Percentiles rank a stretch among this genome's conserved stretches.
Evolutionary conservation across 768 basidiomycete genomes (phyloP).

Genomic region (Boletellus ananiceps): DNA sequence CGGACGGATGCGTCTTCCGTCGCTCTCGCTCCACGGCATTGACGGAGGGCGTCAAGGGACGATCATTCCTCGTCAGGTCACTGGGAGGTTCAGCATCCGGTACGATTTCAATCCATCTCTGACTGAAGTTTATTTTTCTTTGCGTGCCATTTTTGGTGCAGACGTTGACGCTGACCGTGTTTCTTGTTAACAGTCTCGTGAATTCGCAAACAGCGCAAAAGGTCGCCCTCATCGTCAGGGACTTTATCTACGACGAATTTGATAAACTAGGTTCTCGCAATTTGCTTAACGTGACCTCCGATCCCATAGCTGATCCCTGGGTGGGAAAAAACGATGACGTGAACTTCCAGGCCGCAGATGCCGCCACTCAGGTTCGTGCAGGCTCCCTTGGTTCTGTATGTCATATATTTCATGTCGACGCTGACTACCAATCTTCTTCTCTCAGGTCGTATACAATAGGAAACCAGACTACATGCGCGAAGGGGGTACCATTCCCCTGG

Average conservation of each 20-base stretch:
- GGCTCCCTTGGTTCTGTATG: too few relatives aligned
- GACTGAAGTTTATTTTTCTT: neutral
- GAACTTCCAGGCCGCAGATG: slow-evolving; percentile 82
- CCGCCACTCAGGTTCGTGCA: slow-evolving; percentile 43
- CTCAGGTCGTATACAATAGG: too few relatives aligned
- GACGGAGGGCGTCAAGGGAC: slow-evolving; percentile 57
- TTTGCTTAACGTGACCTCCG: slow-evolving; percentile 56
- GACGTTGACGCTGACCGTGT: neutral
- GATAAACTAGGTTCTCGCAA: slow-evolving; percentile 78
- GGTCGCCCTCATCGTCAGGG: slow-evolving; percentile 59
- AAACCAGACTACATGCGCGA: slow-evolving; percentile 60
- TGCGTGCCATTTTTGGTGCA: neutral
- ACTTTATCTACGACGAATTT: slow-evolving; percentile 71
- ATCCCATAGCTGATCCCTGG: slow-evolving; percentile 83
- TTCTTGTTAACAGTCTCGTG: slow-evolving; percentile 46
- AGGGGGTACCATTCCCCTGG: slow-evolving; percentile 86
- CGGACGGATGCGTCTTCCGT: slow-evolving; percentile 60
- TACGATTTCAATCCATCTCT: slow-evolving; percentile 4
- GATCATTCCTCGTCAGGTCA: slow-evolving; percentile 53
- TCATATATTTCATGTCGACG: neutral
- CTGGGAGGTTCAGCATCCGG: slow-evolving; percentile 61
- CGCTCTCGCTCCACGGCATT: slow-evolving; percentile 61
- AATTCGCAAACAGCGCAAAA: slow-evolving; percentile 67
- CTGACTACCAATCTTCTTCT: neutral
- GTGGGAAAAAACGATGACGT: slow-evolving; percentile 73